Evolutionary conservation across 257 asterid species (phyloP).

Genomic region (Phtheirospermum japonicum): DNA sequence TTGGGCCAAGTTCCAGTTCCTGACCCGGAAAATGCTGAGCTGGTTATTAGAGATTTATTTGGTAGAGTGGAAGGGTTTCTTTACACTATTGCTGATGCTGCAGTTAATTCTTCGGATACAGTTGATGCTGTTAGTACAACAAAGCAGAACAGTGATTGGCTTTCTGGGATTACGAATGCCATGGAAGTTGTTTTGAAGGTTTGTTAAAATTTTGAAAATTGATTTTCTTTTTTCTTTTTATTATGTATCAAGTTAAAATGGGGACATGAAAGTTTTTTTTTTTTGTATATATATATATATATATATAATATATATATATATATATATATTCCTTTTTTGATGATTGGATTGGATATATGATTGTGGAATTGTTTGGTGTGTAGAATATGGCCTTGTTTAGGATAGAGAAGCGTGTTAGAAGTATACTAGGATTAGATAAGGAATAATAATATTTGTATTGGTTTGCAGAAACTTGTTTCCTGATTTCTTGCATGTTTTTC

Average conservation of each 20-base stretch:
- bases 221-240: not conserved
- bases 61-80: conserved; percentile 75
- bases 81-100: conserved; percentile 89
- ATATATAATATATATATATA: too few relatives aligned
- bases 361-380: conserved; percentile 6
- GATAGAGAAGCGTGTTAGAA: conserved; percentile 10
- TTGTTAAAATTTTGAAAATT: conserved; percentile 17
- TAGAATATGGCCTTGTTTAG: not conserved
- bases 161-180: conserved; percentile 85
- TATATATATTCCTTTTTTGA: not conserved
- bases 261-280: too few relatives aligned
- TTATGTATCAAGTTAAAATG: not conserved
- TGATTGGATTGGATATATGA: conserved; percentile 10
- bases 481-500: not conserved
- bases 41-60: conserved; percentile 52
- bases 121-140: conserved; percentile 47
- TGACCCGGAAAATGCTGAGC: conserved; percentile 61
- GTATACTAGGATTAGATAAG: conserved; percentile 9
- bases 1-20: conserved; percentile 73
- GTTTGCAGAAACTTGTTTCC: not conserved
- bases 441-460: conserved; percentile 7
- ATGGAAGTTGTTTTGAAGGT: conserved; percentile 97
- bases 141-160: conserved; percentile 84
- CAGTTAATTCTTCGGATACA: conserved; percentile 57
- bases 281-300: too few relatives aligned